phyloP scores from a whole-genome alignment of 371 early-diverging fungal genomes.

The Mucor velutinosus region DNA sequence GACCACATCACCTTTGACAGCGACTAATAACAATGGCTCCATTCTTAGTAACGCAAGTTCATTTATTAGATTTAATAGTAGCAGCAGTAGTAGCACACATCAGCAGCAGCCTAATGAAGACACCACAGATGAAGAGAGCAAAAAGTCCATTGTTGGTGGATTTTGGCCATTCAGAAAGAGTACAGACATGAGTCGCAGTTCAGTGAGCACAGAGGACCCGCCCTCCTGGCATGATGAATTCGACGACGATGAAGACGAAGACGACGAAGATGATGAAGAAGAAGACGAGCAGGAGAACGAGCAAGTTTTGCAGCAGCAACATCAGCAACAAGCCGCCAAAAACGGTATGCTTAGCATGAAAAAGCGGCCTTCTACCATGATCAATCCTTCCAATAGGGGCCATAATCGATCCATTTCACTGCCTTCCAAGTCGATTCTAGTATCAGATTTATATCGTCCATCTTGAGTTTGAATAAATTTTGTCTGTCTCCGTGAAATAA shows the following conservation, averaged over 20 bases:
- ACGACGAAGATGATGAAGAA: slow-evolving; percentile 13
- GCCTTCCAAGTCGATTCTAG: slow-evolving; percentile 12
- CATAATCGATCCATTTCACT: slow-evolving; percentile 25
- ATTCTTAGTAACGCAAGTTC: slow-evolving; percentile 12
- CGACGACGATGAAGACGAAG: slow-evolving; percentile 18
- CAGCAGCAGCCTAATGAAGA: neutral
- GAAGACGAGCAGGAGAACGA: neutral
- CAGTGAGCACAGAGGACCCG: neutral
- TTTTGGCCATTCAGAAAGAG: slow-evolving; percentile 33
- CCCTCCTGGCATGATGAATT: slow-evolving; percentile 21
- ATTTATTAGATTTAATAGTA: slow-evolving; percentile 9
- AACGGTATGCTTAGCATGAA: neutral
- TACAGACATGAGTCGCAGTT: slow-evolving; percentile 7
- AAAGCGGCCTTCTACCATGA: neutral
- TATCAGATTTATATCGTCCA: neutral
- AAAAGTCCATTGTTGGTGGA: slow-evolving; percentile 14
- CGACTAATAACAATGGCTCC: neutral
- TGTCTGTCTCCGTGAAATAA: neutral
- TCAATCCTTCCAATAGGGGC: neutral
- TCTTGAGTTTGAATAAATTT: slow-evolving; percentile 1
- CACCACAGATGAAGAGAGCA: slow-evolving; percentile 8
- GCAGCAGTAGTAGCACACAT: neutral
- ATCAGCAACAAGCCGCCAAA: neutral
- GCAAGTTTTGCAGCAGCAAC: neutral
- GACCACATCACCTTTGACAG: neutral